These are phyloP conservation scores for Nicotiana tabacum DNA, from an alignment of 257 asterid species.

Conservation along the genomic window DNA sequence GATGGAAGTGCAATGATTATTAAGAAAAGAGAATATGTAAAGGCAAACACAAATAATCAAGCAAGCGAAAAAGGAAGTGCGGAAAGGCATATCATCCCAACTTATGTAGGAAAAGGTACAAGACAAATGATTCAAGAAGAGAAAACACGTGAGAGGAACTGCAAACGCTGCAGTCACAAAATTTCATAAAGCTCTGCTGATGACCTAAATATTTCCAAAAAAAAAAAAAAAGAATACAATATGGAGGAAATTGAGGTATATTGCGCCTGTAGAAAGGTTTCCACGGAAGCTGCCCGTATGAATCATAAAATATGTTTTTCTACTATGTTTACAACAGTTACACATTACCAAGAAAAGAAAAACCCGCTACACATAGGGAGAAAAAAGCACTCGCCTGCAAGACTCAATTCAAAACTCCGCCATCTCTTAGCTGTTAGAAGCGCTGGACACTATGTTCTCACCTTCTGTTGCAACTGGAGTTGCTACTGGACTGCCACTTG, in stretches of 20 bases:
- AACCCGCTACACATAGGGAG: conserved; percentile 1
- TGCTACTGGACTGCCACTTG: conserved; percentile 13
- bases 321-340: conserved; percentile 6
- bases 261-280: neutral
- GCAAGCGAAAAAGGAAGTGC: neutral
- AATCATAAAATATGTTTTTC: neutral
- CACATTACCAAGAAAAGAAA: neutral
- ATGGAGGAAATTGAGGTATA: neutral
- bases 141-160: conserved; percentile 2
- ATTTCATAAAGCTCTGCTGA: neutral
- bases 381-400: neutral
- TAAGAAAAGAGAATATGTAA: neutral
- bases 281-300: conserved; percentile 5
- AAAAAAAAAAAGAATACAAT: neutral
- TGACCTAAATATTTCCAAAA: neutral
- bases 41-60: neutral
- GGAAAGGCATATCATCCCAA: neutral
- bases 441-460: neutral
- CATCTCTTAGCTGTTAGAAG: conserved; percentile 4
- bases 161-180: neutral
- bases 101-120: neutral
- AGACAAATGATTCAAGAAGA: neutral
- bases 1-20: neutral
- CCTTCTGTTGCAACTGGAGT: conserved; percentile 10
- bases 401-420: conserved; percentile 3